Evolutionary conservation across 257 asterid species (phyloP).

Genomic region (Forsythia viridissima): DNA sequence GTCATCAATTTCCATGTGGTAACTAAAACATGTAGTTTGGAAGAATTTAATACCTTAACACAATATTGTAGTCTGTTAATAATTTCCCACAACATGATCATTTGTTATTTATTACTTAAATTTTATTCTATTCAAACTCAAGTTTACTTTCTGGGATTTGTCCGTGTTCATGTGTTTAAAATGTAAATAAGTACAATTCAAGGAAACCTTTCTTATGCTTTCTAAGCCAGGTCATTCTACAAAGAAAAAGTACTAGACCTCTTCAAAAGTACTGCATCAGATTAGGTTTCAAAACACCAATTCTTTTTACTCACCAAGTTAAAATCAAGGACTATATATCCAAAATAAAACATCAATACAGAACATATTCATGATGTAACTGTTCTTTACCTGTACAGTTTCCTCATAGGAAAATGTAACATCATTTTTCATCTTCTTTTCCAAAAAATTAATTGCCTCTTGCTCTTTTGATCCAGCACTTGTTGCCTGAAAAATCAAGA

Average conservation of each 20-base stretch:
- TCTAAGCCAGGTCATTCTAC: neutral
- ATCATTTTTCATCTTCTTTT: constrained; percentile 95
- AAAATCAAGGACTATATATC: neutral
- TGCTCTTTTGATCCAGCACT: constrained; percentile 98
- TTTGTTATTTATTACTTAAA: neutral
- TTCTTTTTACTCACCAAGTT: neutral
- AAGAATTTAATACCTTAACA: neutral
- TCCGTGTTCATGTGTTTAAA: neutral
- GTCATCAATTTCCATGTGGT: neutral
- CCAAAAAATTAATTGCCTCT: constrained; percentile 90
- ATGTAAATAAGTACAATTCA: neutral
- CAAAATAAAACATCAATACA: constrained; percentile 8
- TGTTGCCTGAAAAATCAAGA: constrained; percentile 65
- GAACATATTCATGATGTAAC: neutral
- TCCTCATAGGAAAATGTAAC: constrained; percentile 87
- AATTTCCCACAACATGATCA: neutral
- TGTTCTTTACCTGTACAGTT: constrained; percentile 81
- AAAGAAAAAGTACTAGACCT: neutral
- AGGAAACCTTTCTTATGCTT: neutral
- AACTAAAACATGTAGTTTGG: neutral
- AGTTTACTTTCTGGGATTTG: neutral
- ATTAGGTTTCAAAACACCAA: neutral
- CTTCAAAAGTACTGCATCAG: neutral
- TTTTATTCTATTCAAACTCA: neutral
- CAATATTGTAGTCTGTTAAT: neutral